phyloP scores from a whole-genome alignment of 2,329 filamentous ascomycete genomes.

The Fusarium clavum region DNA sequence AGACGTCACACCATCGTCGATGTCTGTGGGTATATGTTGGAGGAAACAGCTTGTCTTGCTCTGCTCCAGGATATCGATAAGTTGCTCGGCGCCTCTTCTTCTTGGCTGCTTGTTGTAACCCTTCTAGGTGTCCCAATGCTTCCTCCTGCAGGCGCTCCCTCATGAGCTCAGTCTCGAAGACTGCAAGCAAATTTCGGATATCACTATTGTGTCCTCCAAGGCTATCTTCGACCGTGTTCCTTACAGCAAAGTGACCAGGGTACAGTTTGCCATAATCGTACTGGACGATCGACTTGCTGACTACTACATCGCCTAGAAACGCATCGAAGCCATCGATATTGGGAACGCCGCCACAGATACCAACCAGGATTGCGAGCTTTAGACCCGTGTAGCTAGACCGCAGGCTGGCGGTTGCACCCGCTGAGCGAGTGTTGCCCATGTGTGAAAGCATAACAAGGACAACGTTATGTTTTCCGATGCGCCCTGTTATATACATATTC shows the following conservation, averaged over 20 bases:
- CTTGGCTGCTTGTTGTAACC: not conserved
- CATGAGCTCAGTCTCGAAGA: not conserved
- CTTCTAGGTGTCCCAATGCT: not conserved
- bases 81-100: not conserved
- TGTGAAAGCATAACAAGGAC: constrained; percentile 44
- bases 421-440: constrained; percentile 47
- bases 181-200: not conserved
- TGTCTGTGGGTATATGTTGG: not conserved
- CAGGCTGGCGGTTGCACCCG: constrained; percentile 43
- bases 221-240: not conserved
- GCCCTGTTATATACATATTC: constrained; percentile 48
- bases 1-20: not conserved
- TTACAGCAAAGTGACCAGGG: not conserved
- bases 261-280: not conserved
- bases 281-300: not conserved
- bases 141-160: not conserved
- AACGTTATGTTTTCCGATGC: not conserved
- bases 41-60: not conserved
- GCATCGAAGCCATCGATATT: not conserved
- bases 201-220: not conserved
- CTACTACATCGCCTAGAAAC: constrained; percentile 5
- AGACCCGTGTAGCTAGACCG: constrained; percentile 50
- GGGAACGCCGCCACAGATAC: constrained; percentile 55
- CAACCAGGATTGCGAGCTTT: constrained; percentile 52
- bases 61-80: not conserved